phyloP scores from a whole-genome alignment of 257 asterid genomes.

The Echium plantagineum region DNA sequence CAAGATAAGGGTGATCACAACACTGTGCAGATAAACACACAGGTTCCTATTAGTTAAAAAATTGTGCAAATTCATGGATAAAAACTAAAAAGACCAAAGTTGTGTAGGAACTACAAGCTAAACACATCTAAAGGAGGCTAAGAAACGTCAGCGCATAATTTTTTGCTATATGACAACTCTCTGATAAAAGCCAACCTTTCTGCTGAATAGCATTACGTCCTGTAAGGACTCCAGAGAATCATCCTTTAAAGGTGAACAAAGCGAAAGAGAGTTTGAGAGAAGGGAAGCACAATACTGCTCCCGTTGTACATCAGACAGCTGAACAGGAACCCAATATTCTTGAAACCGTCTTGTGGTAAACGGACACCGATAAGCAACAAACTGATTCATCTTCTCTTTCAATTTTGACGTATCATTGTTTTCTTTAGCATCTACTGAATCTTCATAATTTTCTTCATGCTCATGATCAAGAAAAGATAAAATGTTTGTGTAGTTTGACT shows the following conservation, averaged over 20 bases:
- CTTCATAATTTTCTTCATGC: slow-evolving; percentile 4
- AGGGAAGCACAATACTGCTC: slow-evolving; percentile 53
- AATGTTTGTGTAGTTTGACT: slow-evolving; percentile 11
- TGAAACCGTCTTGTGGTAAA: slow-evolving; percentile 16
- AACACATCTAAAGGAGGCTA: background rate
- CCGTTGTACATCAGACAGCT: slow-evolving; percentile 45
- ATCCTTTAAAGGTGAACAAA: slow-evolving; percentile 24
- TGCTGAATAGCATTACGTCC: slow-evolving; percentile 30
- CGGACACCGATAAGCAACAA: slow-evolving; percentile 16
- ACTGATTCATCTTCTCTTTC: slow-evolving; percentile 12
- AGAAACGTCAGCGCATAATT: background rate
- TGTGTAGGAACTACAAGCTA: background rate
- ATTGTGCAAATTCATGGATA: slow-evolving; percentile 7
- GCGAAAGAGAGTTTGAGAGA: slow-evolving; percentile 30
- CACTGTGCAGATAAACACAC: slow-evolving; percentile 25
- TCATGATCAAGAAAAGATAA: slow-evolving; percentile 22
- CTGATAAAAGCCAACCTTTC: slow-evolving; percentile 29
- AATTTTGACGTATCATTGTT: slow-evolving; percentile 13
- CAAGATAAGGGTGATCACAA: slow-evolving; percentile 67
- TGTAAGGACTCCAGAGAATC: slow-evolving; percentile 17
- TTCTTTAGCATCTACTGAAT: slow-evolving; percentile 10
- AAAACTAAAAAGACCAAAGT: slow-evolving; percentile 1
- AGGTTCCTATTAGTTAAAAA: slow-evolving; percentile 9
- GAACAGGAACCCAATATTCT: slow-evolving; percentile 64
- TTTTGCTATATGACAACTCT: background rate